These are phyloP conservation scores for Coniferiporia weirii DNA, from an alignment of 1,284 basidiomycete genomes.

Conservation along the genomic window DNA sequence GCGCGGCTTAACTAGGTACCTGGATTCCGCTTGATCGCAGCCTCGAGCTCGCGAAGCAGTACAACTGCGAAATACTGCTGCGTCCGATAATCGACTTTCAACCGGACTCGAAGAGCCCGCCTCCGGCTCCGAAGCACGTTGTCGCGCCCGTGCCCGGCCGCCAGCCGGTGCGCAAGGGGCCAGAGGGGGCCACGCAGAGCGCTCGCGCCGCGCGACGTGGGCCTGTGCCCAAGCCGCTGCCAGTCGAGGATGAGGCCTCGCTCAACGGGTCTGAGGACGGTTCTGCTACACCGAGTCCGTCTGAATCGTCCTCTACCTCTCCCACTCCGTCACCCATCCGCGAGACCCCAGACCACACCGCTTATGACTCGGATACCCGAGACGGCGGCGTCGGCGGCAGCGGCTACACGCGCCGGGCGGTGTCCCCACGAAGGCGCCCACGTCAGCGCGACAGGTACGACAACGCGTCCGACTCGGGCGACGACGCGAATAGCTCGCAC, in stretches of 20 bases:
- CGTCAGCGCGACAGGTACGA: conserved; percentile 21
- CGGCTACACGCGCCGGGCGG: conserved; percentile 31
- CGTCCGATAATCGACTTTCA: conserved; percentile 95
- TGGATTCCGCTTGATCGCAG: conserved; percentile 98
- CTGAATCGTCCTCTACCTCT: conserved; percentile 80
- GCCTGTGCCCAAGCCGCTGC: conserved; percentile 27
- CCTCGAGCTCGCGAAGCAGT: conserved; percentile 83
- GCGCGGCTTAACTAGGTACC: conserved; percentile 59
- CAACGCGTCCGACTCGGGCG: conserved; percentile 29
- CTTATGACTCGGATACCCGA: conserved; percentile 35
- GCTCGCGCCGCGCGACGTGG: conserved; percentile 54
- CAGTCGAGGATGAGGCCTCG: conserved; percentile 50
- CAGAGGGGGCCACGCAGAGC: conserved; percentile 21
- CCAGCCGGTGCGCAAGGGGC: conserved; percentile 49
- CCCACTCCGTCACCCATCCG: conserved; percentile 85
- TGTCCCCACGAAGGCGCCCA: conserved; percentile 26
- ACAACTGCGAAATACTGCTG: conserved; percentile 86
- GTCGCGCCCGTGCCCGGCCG: conserved; percentile 57
- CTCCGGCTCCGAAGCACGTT: conserved; percentile 93
- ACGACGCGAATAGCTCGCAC: conserved; percentile 39
- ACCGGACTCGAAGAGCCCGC: conserved; percentile 88
- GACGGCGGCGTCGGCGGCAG: conserved; percentile 25
- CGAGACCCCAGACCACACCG: conserved; percentile 42
- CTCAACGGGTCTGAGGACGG: conserved; percentile 72
- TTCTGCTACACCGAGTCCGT: conserved; percentile 81